phyloP scores from a whole-genome alignment of 129 eudicot species.

The Tagetes patula region DNA sequence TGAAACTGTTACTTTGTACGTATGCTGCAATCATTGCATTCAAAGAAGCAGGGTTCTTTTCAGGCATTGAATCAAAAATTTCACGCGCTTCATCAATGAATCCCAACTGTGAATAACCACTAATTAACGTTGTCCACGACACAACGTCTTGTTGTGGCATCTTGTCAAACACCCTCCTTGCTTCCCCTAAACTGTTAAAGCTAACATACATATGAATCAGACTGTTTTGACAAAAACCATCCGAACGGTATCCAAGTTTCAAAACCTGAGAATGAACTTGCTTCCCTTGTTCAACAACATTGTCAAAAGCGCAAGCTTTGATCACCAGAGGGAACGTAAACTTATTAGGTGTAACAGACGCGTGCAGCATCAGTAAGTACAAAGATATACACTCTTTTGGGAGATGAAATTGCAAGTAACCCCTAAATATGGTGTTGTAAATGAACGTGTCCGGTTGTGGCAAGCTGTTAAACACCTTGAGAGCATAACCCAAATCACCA shows the following conservation, averaged over 20 bases:
- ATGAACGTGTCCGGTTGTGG: conserved; percentile 72
- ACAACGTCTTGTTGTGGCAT: conserved; percentile 45
- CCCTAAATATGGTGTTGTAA: conserved; percentile 53
- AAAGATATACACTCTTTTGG: conserved; percentile 39
- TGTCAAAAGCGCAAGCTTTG: conserved; percentile 44
- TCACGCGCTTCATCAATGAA: conserved; percentile 46
- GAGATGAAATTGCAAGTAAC: conserved; percentile 37
- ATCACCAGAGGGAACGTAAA: conserved; percentile 55
- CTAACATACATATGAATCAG: conserved; percentile 61
- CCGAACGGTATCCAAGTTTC: conserved; percentile 46
- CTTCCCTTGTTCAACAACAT: conserved; percentile 39
- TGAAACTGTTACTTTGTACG: conserved; percentile 47
- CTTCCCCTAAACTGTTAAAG: conserved; percentile 46
- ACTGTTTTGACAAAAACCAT: conserved; percentile 48
- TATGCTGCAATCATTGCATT: conserved; percentile 63
- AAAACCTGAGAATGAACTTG: conserved; percentile 56
- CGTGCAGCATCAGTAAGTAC: conserved; percentile 44
- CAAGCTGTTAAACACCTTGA: conserved; percentile 49
- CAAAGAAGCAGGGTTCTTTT: conserved; percentile 48
- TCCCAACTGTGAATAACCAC: conserved; percentile 52
- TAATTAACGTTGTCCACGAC: conserved; percentile 60
- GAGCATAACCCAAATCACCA: conserved; percentile 67
- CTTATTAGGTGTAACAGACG: conserved; percentile 41
- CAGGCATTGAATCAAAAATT: conserved; percentile 47
- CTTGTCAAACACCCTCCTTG: conserved; percentile 48